phyloP scores from a whole-genome alignment of 78 protist species.

The Dictyostelium brefeldianum region DNA sequence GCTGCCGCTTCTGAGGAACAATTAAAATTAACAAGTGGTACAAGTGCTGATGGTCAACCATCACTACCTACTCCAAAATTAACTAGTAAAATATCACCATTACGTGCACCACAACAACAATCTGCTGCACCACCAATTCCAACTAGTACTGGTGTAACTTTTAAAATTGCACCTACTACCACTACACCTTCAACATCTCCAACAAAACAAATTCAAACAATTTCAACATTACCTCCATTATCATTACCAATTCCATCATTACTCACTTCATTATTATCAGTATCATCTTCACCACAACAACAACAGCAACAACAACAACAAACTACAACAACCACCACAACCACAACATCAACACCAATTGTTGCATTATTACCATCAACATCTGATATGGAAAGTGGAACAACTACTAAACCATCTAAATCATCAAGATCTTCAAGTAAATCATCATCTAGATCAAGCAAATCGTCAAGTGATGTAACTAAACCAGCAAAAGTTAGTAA shows the following conservation, averaged over 20 bases:
- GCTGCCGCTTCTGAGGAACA: no score
- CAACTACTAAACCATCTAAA: background rate
- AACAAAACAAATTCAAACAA: background rate
- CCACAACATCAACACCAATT: background rate
- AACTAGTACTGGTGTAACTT: background rate
- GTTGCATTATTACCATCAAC: background rate
- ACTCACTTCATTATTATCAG: background rate
- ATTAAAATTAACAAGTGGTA: no score
- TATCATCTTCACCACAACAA: background rate
- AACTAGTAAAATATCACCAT: background rate
- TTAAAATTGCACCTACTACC: no score
- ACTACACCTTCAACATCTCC: background rate
- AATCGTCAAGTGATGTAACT: background rate
- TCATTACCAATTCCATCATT: constrained; percentile 2
- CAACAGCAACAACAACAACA: background rate
- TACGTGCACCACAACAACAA: background rate
- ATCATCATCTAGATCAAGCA: no score
- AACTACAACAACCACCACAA: background rate
- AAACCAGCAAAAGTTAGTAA: background rate
- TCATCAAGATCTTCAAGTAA: background rate
- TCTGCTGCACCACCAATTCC: background rate
- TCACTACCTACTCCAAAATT: background rate
- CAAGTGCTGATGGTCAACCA: background rate
- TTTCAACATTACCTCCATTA: background rate
- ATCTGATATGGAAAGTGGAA: no score